Evolutionary conservation across 2,329 filamentous ascomycete species (phyloP).

Genomic region (Trichoderma pleuroti): DNA sequence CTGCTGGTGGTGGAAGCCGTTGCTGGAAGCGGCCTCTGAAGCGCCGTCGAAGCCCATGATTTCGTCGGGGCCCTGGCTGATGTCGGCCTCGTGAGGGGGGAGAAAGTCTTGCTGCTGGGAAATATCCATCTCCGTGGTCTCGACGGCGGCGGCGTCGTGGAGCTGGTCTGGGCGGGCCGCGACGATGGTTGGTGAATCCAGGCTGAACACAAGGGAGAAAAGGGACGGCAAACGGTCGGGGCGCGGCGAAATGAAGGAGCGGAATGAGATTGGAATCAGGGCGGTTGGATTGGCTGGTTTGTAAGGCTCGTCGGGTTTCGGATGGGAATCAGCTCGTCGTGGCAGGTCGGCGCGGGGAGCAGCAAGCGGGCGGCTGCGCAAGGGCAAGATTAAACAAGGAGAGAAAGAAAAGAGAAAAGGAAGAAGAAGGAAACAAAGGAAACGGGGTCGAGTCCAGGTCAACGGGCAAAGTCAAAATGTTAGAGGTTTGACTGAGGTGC

Average conservation of each 20-base stretch:
- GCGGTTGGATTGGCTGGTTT: background rate
- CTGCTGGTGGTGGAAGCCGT: conserved; percentile 40
- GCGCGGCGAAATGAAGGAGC: background rate
- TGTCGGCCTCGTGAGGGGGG: conserved; percentile 5
- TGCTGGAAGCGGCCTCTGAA: conserved; percentile 38
- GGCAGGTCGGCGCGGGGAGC: conserved; percentile 21
- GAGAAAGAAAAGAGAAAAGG: background rate
- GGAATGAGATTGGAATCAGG: background rate
- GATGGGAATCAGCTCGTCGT: conserved; percentile 23
- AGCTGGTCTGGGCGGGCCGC: conserved; percentile 25
- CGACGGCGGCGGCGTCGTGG: conserved; percentile 41
- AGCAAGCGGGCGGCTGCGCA: conserved; percentile 13
- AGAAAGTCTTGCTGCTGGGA: conserved; percentile 17
- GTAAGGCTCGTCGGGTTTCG: background rate
- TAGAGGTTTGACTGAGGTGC: background rate
- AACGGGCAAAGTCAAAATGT: background rate
- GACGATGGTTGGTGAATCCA: conserved; percentile 49
- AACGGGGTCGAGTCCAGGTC: conserved; percentile 1
- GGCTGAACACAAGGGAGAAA: conserved; percentile 32
- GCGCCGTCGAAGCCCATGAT: conserved; percentile 49
- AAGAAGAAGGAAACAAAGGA: conserved; percentile 17
- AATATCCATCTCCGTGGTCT: conserved; percentile 46
- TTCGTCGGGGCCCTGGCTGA: conserved; percentile 38
- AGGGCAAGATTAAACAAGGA: background rate
- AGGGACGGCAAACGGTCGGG: conserved; percentile 19